phyloP scores from a whole-genome alignment of 495 filamentous ascomycete species.

The Neurospora tetrasperma region DNA sequence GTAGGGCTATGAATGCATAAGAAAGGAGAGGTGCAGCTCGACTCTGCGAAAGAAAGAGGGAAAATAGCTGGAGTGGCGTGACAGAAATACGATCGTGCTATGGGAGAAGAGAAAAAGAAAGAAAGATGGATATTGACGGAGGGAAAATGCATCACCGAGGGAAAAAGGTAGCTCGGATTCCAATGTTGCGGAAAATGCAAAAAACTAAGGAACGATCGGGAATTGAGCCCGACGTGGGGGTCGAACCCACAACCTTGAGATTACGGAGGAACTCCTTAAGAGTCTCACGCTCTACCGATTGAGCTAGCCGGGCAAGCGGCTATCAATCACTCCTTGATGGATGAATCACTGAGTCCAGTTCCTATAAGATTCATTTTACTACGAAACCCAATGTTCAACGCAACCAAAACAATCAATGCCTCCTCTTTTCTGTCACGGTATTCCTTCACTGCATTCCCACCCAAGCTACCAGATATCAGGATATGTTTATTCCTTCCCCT shows the following conservation, averaged over 20 bases:
- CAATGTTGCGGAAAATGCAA: slow-evolving; percentile 1
- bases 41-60: background rate
- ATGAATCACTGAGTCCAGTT: too few species aligned
- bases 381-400: too few species aligned
- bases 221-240: slow-evolving; percentile 1
- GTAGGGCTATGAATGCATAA: background rate
- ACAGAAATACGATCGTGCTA: background rate
- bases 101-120: background rate
- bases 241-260: slow-evolving; percentile 1
- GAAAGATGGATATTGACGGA: background rate
- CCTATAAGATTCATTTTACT: too few species aligned
- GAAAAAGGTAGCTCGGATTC: background rate
- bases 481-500: background rate
- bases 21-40: background rate
- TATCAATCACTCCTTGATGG: background rate
- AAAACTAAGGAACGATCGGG: background rate
- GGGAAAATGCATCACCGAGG: background rate
- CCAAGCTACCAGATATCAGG: background rate
- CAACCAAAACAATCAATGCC: background rate
- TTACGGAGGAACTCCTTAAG: slow-evolving; percentile 35
- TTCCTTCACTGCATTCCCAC: background rate
- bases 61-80: background rate
- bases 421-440: background rate
- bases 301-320: slow-evolving; percentile 37
- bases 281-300: slow-evolving; percentile 69